phyloP scores from a whole-genome alignment of 2,329 filamentous ascomycete genomes.

The Rhynchosporium secalis region DNA sequence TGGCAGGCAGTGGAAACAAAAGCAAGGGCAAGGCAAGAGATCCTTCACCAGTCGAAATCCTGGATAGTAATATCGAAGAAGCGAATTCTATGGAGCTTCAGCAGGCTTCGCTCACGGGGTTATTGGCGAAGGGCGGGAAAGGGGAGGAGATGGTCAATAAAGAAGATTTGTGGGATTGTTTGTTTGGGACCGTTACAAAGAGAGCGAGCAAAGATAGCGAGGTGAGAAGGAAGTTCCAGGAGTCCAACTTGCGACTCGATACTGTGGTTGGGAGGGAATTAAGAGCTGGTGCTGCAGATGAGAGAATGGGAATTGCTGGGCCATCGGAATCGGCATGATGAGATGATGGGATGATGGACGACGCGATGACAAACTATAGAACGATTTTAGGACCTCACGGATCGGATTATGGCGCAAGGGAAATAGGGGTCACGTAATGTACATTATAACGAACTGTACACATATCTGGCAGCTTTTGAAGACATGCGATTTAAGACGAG shows the following conservation, averaged over 20 bases:
- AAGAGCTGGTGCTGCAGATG: conserved; percentile 56
- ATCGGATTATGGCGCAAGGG: no score
- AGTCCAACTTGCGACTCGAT: conserved; percentile 26
- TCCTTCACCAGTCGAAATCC: conserved; percentile 46
- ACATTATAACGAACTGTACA: no score
- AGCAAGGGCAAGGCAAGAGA: conserved; percentile 43
- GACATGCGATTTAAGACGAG: no score
- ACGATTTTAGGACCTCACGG: no score
- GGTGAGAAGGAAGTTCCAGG: conserved; percentile 16
- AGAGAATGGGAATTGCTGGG: conserved; percentile 34
- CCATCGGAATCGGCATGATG: neutral
- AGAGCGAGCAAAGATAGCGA: conserved; percentile 10
- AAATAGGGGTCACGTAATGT: no score
- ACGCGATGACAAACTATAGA: no score
- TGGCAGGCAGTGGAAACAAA: conserved; percentile 40
- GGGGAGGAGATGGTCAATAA: conserved; percentile 79
- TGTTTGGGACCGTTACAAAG: conserved; percentile 62
- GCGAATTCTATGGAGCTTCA: conserved; percentile 85
- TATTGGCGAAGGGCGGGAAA: conserved; percentile 69
- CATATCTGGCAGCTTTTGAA: no score
- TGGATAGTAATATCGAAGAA: conserved; percentile 68
- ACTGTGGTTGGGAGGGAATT: conserved; percentile 40
- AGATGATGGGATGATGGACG: neutral
- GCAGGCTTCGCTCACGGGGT: conserved; percentile 64
- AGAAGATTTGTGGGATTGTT: conserved; percentile 82